A percentile compares a stretch with the other conserved stretches of the same genome.
Conservation (phyloP, 2,329 filamentous ascomycete species). For the Fusarium sp. region DNA sequence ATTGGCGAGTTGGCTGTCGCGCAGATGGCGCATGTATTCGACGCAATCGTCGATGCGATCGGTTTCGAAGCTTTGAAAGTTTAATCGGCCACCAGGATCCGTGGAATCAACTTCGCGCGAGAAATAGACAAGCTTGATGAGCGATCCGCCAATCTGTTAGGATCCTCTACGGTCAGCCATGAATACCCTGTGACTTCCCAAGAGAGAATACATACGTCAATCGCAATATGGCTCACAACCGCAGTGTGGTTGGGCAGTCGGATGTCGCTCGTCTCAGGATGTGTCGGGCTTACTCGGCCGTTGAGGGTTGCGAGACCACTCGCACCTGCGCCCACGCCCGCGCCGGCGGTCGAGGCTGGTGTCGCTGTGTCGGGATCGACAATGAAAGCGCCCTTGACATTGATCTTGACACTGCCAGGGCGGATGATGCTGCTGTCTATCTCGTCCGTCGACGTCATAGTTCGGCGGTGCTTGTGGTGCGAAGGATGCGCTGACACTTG, state of each 20-base stretch:
- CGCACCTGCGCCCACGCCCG: conserved; percentile 41
- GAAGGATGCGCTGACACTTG: conserved; percentile 20
- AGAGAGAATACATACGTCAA: conserved; percentile 74
- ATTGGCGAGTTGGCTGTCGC: conserved; percentile 83
- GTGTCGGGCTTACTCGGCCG: conserved; percentile 58
- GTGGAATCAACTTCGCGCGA: conserved; percentile 83
- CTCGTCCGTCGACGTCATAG: conserved; percentile 62
- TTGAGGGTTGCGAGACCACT: conserved; percentile 43
- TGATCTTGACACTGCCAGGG: conserved; percentile 85
- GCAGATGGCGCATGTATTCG: conserved; percentile 86
- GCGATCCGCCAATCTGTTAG: conserved; percentile 86
- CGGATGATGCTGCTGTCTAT: conserved; percentile 69
- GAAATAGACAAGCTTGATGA: conserved; percentile 98
- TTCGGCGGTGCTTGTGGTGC: conserved; percentile 40
- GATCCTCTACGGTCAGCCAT: conserved; percentile 26
- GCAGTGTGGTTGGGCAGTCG: conserved; percentile 95
- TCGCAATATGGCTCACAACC: conserved; percentile 94
- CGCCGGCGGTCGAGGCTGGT: conserved; percentile 52
- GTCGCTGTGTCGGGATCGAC: conserved; percentile 79
- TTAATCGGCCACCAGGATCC: conserved; percentile 86
- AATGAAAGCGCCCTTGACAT: conserved; percentile 95
- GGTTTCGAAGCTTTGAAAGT: conserved; percentile 97
- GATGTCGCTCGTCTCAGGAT: conserved; percentile 87
- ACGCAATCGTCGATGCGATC: conserved; percentile 93
- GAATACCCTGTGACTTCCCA: conserved; percentile 13